A percentile compares a stretch with the other conserved stretches of the same genome.
Conservation (phyloP, 805 yeast genomes). For the Wickerhamomyces silvicola region DNA sequence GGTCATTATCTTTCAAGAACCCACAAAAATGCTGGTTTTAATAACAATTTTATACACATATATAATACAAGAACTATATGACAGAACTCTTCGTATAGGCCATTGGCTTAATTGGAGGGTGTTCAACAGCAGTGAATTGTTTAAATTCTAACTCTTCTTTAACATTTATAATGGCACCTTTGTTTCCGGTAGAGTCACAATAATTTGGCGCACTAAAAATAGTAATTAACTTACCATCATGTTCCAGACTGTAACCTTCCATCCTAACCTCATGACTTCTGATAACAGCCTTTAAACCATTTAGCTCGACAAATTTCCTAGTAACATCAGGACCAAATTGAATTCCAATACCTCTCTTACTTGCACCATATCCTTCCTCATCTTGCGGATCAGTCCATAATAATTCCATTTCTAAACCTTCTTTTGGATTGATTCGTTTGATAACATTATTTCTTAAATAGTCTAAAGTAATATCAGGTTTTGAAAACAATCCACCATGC, state of each 20-base stretch:
- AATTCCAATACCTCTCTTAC: slow-evolving; percentile 91
- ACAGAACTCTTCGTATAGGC: slow-evolving; percentile 55
- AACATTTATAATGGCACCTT: slow-evolving; percentile 84
- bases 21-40: too few relatives aligned
- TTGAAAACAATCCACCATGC: slow-evolving; percentile 93
- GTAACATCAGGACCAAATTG: slow-evolving; percentile 98
- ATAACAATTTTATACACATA: too few relatives aligned
- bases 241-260: slow-evolving; percentile 86
- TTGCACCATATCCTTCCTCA: slow-evolving; percentile 70
- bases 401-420: slow-evolving; percentile 92
- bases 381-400: slow-evolving; percentile 96
- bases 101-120: slow-evolving; percentile 92
- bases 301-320: slow-evolving; percentile 61
- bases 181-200: slow-evolving; percentile 87
- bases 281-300: slow-evolving; percentile 71
- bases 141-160: slow-evolving; percentile 43
- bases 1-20: too few relatives aligned
- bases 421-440: slow-evolving; percentile 81
- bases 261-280: slow-evolving; percentile 94
- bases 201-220: slow-evolving; percentile 98
- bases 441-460: slow-evolving; percentile 72
- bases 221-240: slow-evolving; percentile 77
- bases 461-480: slow-evolving; percentile 60
- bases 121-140: slow-evolving; percentile 76
- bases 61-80: too few relatives aligned